Conservation (phyloP, 805 yeast genomes). For the Metschnikowia cubensis region DNA sequence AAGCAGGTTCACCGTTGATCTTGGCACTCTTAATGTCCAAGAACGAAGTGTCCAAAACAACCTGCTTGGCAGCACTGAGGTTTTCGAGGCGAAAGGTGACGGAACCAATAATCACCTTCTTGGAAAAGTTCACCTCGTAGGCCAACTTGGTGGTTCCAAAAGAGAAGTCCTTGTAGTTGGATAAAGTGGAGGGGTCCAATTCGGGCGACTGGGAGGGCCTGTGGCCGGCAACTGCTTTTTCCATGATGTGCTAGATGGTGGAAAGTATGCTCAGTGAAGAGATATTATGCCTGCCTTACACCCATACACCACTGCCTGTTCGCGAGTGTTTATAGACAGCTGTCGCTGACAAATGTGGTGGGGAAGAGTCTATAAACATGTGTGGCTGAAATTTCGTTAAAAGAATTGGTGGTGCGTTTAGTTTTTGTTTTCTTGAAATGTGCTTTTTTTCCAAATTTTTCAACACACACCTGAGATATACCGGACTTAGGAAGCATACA, state of each 20-base stretch:
- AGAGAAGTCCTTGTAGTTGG: conserved; percentile 57
- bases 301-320: not conserved
- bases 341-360: not conserved
- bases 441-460: too few species aligned
- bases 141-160: conserved; percentile 51
- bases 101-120: conserved; percentile 49
- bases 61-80: conserved; percentile 21
- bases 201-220: conserved; percentile 18
- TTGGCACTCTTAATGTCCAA: conserved; percentile 44
- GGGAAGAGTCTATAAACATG: not conserved
- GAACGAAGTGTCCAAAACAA: conserved; percentile 69
- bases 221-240: conserved; percentile 10
- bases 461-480: too few species aligned
- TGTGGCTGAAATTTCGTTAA: too few species aligned
- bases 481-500: too few species aligned
- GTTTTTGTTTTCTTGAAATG: too few species aligned
- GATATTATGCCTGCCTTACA: not conserved
- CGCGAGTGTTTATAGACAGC: not conserved
- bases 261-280: not conserved
- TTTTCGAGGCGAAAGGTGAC: conserved; percentile 46
- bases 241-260: conserved; percentile 5
- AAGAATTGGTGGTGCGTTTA: too few species aligned
- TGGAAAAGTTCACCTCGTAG: conserved; percentile 53
- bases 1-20: conserved; percentile 37
- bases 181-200: conserved; percentile 70